Evolutionary conservation across 371 early-diverging fungal species (phyloP).

Genomic region (Mortierella sp.): DNA sequence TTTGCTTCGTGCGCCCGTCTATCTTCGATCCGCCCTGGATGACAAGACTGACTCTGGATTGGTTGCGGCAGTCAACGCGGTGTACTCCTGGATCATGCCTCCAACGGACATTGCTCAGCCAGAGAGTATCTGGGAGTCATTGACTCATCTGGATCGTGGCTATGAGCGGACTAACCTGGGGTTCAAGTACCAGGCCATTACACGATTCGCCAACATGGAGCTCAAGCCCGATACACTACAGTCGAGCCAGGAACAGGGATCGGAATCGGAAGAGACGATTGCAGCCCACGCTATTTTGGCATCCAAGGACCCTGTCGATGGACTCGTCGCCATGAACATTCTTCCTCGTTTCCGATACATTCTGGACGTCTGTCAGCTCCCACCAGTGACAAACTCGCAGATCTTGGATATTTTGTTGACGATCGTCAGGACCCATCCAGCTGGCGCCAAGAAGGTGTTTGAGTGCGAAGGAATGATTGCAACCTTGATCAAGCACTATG

Average conservation of each 20-base stretch:
- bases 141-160: constrained; percentile 42
- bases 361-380: constrained; percentile 60
- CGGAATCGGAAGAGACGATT: constrained; percentile 51
- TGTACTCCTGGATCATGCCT: constrained; percentile 59
- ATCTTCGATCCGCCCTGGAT: constrained; percentile 76
- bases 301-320: constrained; percentile 66
- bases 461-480: constrained; percentile 66
- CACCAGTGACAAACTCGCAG: constrained; percentile 60
- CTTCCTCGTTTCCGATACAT: constrained; percentile 71
- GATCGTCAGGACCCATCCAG: constrained; percentile 62
- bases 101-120: constrained; percentile 11
- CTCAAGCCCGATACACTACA: constrained; percentile 53
- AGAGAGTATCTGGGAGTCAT: constrained; percentile 46
- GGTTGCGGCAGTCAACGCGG: constrained; percentile 66
- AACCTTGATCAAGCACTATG: constrained; percentile 61
- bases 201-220: constrained; percentile 54
- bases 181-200: constrained; percentile 41
- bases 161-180: constrained; percentile 43
- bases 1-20: constrained; percentile 60
- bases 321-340: constrained; percentile 70
- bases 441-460: constrained; percentile 63
- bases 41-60: constrained; percentile 74
- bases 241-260: constrained; percentile 51
- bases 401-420: constrained; percentile 64
- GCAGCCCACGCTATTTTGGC: constrained; percentile 66